Base-by-base conservation (phyloP, 192 early-diverging fungal species). In the Podila epigama region DNA sequence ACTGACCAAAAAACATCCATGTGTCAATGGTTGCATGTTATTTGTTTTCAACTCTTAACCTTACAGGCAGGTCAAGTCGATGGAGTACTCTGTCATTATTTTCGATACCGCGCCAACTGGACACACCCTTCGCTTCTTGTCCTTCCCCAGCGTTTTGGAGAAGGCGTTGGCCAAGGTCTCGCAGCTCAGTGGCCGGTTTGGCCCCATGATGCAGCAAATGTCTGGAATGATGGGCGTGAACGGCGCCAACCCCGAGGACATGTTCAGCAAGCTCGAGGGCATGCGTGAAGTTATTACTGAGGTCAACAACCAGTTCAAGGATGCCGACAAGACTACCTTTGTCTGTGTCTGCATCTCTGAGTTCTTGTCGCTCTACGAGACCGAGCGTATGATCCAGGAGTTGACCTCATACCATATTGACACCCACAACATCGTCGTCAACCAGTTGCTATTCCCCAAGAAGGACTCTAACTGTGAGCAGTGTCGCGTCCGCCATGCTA, bases 21-120 rank as follows among this genome's bases (percentile, higher is more conserved):
- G 27, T 33, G 56, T 5, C 16, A 5, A 37, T 25, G 18, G 32
- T 25, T n/a, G 36, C 11, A n/a, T 44, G 6, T 15, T 18, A 37
- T 61, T 33, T 51, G 51, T 13, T 22, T 27, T 53, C 51, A n/a
- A 22, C 58, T 66, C 28, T 13, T 29, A 27, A 9, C 29, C 31
- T 29, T 13, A 36, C 66, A 93, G 89, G 67, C 91, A 98, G 65
- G 98, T 98, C 41, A 97, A 99, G 83, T 94, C 94, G 59, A 99
- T 99, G 96, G 95, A 98, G 62, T 99, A 99, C 84, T 93, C 92
- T 60, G 91, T 93, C 35, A 95, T 99, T 58, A 96, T 99, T 51
- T 99, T 99, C 85, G 98, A 99, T 84, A 99, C 98, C 27, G 98
- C 98, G 5, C 98, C 98, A 7, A 99, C 98, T 6, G 98, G 98